Percentiles rank a stretch among this genome's conserved stretches.
Conservation (phyloP, 148 eudicot species). For the Rhododendron vialii region DNA sequence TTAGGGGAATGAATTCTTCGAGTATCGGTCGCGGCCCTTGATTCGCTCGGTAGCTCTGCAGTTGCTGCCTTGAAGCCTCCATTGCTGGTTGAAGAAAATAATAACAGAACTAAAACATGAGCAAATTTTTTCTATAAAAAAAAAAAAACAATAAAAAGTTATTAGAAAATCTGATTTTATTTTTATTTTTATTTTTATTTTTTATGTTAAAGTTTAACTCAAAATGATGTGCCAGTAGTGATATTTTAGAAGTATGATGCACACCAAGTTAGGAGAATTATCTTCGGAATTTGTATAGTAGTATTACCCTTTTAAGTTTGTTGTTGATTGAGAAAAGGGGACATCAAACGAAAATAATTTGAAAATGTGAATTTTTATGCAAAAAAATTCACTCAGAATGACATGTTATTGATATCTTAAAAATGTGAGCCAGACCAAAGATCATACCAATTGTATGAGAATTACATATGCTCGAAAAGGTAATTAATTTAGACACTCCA, state of each 20-base stretch:
- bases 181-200: too few relatives aligned
- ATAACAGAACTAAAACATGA: not conserved
- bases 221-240: too few relatives aligned
- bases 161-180: too few relatives aligned
- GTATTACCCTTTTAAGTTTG: not conserved
- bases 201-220: not conserved
- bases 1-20: constrained; percentile 91
- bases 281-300: not conserved
- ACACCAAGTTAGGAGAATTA: not conserved
- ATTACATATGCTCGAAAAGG: not conserved
- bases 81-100: constrained; percentile 30
- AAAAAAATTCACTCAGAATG: too few relatives aligned
- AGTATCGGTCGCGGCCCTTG: constrained; percentile 57
- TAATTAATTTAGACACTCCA: too few relatives aligned
- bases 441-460: not conserved
- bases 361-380: too few relatives aligned
- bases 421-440: not conserved
- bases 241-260: not conserved
- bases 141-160: not conserved
- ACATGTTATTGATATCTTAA: too few relatives aligned
- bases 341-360: too few relatives aligned
- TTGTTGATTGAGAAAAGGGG: not conserved
- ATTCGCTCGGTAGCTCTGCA: constrained; percentile 49
- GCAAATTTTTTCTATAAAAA: not conserved
- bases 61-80: constrained; percentile 85